phyloP scores from a whole-genome alignment of 768 basidiomycete genomes.

The Clavaria fumosa region DNA sequence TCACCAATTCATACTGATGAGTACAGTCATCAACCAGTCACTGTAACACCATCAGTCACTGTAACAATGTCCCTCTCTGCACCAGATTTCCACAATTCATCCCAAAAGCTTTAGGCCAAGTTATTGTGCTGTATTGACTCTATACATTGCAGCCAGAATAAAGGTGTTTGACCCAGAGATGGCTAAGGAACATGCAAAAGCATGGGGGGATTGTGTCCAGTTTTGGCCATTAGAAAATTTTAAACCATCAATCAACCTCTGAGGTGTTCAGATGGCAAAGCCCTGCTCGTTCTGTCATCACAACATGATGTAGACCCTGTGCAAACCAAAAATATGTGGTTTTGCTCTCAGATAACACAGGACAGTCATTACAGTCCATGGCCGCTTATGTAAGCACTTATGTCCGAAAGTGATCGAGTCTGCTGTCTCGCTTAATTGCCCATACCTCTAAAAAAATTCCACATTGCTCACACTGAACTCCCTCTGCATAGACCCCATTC shows the following conservation, averaged over 20 bases:
- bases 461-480: not conserved
- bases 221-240: slow-evolving; percentile 1
- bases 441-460: not conserved
- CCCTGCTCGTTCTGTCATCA: too few relatives aligned
- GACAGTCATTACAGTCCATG: not conserved
- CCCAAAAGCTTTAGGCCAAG: not conserved
- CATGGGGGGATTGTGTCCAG: not conserved
- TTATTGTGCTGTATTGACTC: not conserved
- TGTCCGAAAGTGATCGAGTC: not conserved
- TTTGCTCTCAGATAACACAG: not conserved
- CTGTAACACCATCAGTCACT: slow-evolving; percentile 7
- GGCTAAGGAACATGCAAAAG: not conserved
- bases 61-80: slow-evolving; percentile 2
- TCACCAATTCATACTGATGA: too few relatives aligned
- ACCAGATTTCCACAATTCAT: not conserved
- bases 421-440: not conserved
- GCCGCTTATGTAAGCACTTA: not conserved
- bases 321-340: not conserved
- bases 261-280: too few relatives aligned
- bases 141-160: not conserved
- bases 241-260: too few relatives aligned
- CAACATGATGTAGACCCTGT: too few relatives aligned
- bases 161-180: not conserved
- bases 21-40: slow-evolving; percentile 8
- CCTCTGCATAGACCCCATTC: too few relatives aligned